Conservation (phyloP, 352 stramenopile genomes). For the Phytophthora cryptogea region DNA sequence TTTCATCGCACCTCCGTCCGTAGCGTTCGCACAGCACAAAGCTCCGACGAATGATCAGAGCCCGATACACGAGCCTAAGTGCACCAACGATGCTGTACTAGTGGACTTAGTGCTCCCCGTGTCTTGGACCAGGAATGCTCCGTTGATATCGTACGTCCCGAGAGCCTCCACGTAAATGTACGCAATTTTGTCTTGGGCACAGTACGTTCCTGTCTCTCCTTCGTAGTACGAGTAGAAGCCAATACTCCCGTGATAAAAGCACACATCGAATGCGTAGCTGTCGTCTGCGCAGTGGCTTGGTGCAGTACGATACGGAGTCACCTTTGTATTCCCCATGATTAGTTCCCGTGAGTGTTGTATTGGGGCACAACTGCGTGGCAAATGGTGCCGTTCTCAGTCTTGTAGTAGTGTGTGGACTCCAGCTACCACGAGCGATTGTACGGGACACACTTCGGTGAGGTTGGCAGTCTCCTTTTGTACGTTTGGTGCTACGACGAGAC, state of each 20-base stretch:
- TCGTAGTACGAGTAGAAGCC: conserved; percentile 20
- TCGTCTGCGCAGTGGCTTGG: conserved; percentile 1
- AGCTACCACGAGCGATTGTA: not conserved
- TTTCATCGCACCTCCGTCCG: not conserved
- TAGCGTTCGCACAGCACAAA: not conserved
- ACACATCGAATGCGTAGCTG: conserved; percentile 12
- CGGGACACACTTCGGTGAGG: conserved; percentile 7
- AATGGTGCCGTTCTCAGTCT: not conserved
- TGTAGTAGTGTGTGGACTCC: conserved; percentile 15
- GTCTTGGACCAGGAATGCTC: conserved; percentile 2
- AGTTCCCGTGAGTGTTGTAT: conserved; percentile 21
- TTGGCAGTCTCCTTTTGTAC: not conserved
- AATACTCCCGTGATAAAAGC: conserved; percentile 26
- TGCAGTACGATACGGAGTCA: not conserved
- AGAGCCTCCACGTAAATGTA: conserved; percentile 5
- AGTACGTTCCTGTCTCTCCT: conserved; percentile 14
- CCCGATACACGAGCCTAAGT: conserved; percentile 1
- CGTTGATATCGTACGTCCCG: conserved; percentile 16
- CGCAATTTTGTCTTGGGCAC: conserved; percentile 2
- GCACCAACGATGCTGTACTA: conserved; percentile 1
- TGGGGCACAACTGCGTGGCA: conserved; percentile 12
- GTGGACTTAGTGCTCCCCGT: not conserved
- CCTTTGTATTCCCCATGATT: conserved; percentile 5
- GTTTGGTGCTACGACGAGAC: not conserved
- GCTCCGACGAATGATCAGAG: conserved; percentile 1